A percentile compares a stretch with the other conserved stretches of the same genome.
Evolutionary conservation across 1,139 yeast species (phyloP).

Genomic region (Scheffersomyces segobiensis): DNA sequence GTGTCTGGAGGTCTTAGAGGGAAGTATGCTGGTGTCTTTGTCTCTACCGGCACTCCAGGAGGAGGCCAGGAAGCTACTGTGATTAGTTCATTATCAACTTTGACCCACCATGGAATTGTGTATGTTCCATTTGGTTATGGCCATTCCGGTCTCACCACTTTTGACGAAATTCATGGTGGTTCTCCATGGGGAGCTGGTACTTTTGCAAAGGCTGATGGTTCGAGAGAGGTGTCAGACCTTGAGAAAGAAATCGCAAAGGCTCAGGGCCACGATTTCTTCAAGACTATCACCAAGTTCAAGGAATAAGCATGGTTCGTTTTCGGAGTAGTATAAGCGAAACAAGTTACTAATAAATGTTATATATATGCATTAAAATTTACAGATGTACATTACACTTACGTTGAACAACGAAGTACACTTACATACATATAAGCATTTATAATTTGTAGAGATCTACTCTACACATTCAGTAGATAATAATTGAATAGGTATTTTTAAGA

Average conservation of each 20-base stretch:
- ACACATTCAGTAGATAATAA: too few relatives aligned
- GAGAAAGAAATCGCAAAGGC: constrained; percentile 62
- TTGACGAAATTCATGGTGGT: constrained; percentile 77
- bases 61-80: constrained; percentile 82
- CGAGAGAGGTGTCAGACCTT: constrained; percentile 66
- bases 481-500: too few relatives aligned
- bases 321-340: too few relatives aligned
- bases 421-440: too few relatives aligned
- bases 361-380: too few relatives aligned
- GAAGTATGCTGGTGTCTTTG: constrained; percentile 75
- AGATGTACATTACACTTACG: too few relatives aligned
- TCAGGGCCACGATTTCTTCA: constrained; percentile 68
- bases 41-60: constrained; percentile 79
- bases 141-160: constrained; percentile 54
- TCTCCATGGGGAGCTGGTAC: constrained; percentile 92
- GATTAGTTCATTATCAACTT: constrained; percentile 62
- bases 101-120: constrained; percentile 78
- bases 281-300: constrained; percentile 27
- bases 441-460: too few relatives aligned
- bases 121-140: constrained; percentile 82
- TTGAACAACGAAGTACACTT: too few relatives aligned
- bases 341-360: too few relatives aligned
- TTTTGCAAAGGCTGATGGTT: constrained; percentile 76
- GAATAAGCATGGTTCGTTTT: background rate
- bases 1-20: constrained; percentile 72